Conservation (phyloP, 345 rosid genomes). For the Pugionium cornutum region DNA sequence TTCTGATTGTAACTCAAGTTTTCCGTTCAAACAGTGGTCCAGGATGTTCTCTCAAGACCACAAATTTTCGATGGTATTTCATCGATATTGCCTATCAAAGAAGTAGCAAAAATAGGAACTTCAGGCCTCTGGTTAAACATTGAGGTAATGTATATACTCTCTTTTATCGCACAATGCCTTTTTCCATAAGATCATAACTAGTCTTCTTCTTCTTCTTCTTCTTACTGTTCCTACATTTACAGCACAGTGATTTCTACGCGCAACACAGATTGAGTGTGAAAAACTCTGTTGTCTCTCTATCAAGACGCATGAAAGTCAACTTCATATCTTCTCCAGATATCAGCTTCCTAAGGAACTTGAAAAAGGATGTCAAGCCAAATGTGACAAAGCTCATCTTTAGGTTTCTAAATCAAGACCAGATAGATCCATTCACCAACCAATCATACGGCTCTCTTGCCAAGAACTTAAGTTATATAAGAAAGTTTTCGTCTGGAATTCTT, state of each 20-base stretch:
- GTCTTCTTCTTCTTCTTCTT: slow-evolving; percentile 13
- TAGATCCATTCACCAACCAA: slow-evolving; percentile 64
- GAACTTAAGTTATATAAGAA: slow-evolving; percentile 63
- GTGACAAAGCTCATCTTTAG: slow-evolving; percentile 56
- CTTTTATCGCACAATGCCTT: background rate
- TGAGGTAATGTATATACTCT: slow-evolving; percentile 47
- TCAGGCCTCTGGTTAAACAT: slow-evolving; percentile 67
- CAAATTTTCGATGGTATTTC: slow-evolving; percentile 31
- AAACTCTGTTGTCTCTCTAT: slow-evolving; percentile 47
- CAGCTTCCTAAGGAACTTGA: slow-evolving; percentile 51
- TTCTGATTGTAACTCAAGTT: slow-evolving; percentile 18
- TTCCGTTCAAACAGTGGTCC: slow-evolving; percentile 47
- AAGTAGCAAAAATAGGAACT: slow-evolving; percentile 39
- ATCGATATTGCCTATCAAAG: slow-evolving; percentile 39
- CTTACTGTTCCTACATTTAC: slow-evolving; percentile 29
- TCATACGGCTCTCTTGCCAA: slow-evolving; percentile 54
- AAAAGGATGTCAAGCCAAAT: slow-evolving; percentile 38
- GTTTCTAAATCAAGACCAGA: slow-evolving; percentile 48
- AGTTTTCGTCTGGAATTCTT: slow-evolving; percentile 78
- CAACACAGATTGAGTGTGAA: slow-evolving; percentile 65
- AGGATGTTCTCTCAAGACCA: slow-evolving; percentile 49
- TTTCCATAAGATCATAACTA: slow-evolving; percentile 6
- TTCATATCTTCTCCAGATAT: slow-evolving; percentile 80
- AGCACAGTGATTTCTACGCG: slow-evolving; percentile 58
- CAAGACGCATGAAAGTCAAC: slow-evolving; percentile 39